Percentiles rank a stretch among this genome's conserved stretches.
Conservation (phyloP, 2,329 filamentous ascomycete species). For the Elsinoe perseae region DNA sequence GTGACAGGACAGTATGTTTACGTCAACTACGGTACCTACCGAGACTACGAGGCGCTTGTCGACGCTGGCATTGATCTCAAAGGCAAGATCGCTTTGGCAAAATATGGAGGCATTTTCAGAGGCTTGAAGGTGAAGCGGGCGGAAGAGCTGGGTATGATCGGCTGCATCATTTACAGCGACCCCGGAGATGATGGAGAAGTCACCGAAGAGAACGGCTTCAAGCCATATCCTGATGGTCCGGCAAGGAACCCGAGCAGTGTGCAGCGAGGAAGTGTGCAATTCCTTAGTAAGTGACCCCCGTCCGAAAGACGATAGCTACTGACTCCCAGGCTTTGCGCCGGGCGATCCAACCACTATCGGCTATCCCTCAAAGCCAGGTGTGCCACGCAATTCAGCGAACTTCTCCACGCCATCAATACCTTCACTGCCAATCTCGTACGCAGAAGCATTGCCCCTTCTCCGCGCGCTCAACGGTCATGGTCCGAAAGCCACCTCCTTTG, state of each 20-base stretch:
- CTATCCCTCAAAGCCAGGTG: constrained; percentile 87
- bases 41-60: constrained; percentile 75
- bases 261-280: constrained; percentile 76
- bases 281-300: constrained; percentile 34
- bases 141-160: constrained; percentile 81
- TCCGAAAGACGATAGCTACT: background rate
- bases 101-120: constrained; percentile 80
- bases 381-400: constrained; percentile 62
- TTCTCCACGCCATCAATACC: constrained; percentile 73
- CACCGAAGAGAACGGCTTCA: constrained; percentile 72
- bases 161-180: constrained; percentile 77
- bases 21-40: constrained; percentile 82
- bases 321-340: constrained; percentile 45
- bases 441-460: constrained; percentile 78
- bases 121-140: constrained; percentile 90
- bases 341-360: constrained; percentile 86
- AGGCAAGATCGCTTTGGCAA: constrained; percentile 80
- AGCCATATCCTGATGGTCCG: constrained; percentile 75
- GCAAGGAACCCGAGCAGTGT: constrained; percentile 80
- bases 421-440: constrained; percentile 83
- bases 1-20: constrained; percentile 82
- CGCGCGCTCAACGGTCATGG: constrained; percentile 85
- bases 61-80: constrained; percentile 65
- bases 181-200: constrained; percentile 79
- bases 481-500: constrained; percentile 66